Base-by-base conservation (phyloP, 2,329 filamentous ascomycete species). In the Xylaria multiplex region DNA sequence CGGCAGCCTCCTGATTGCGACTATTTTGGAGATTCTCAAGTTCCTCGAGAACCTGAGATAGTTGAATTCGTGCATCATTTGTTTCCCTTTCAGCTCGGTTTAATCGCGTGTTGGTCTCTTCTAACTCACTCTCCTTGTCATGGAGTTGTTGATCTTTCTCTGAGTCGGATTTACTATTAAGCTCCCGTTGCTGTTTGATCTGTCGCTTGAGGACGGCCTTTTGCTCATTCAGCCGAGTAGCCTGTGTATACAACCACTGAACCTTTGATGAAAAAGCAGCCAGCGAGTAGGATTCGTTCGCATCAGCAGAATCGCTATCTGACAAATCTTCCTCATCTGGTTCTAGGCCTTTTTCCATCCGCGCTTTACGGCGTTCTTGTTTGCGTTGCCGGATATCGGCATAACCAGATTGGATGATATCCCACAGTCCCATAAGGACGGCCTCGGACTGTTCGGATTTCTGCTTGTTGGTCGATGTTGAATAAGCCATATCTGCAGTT, bases 121-220 rank as follows among this genome's bases (percentile, higher is more conserved):
- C 82, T 6, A 91, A 75, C 70, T 90, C 85, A 16, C 85, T 83
- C 59, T 84, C 81, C 72, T 87, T 88, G 54, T 82, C 77, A 27
- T 85, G 81, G n/a, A 92, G 77, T 68, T 91, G 86, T 46, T 85
- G 85, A 71, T 91, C 90, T 74, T 90, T 88, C 67, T 90, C 85
- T 22, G 87, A 84, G 70, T 97, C 93, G 1, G 93, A 93, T 75
- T 94, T 94, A 81, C 86, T 93, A 80, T 97, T 97, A 64, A 97
- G 86, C 75, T 97, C 93, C 65, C 94, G 91, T 79, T 98, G 95
- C 77, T 98, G 94, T 80, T 97, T 95, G 74, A 97, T 95, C 77
- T 98, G 94, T 49, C 93, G 89, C 74, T 95, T 91, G 8, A 98
- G 85, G 24, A 97, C 94, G 55, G 89, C 88, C 77, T 97, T 96